phyloP scores from a whole-genome alignment of 257 asterid species.

The Cynanchum wilfordii region DNA sequence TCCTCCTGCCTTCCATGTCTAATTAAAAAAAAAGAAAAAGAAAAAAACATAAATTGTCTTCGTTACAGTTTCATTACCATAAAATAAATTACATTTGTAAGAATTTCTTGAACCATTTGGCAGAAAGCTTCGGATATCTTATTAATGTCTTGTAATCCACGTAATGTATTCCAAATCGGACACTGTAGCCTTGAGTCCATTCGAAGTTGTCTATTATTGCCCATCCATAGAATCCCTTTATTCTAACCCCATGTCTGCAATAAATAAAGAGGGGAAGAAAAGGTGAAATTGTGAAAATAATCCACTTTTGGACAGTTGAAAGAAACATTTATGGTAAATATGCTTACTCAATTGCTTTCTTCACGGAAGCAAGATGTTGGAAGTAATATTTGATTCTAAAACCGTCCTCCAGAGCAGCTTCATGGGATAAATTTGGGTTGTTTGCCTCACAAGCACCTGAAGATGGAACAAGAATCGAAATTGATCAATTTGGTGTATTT shows the following conservation, averaged over 20 bases:
- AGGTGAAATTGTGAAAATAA: neutral
- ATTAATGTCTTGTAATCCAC: slow-evolving; percentile 20
- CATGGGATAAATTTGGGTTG: slow-evolving; percentile 16
- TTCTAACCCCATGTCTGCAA: slow-evolving; percentile 23
- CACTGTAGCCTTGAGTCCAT: slow-evolving; percentile 22
- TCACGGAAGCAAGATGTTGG: slow-evolving; percentile 21
- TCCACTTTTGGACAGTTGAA: neutral
- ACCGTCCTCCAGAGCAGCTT: slow-evolving; percentile 23
- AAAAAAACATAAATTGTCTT: too few species aligned
- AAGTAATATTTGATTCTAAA: slow-evolving; percentile 22
- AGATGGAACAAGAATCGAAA: neutral
- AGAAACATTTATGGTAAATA: too few species aligned
- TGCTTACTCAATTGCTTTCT: slow-evolving; percentile 27
- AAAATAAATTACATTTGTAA: too few species aligned
- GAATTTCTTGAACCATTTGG: too few species aligned
- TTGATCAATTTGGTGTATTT: neutral
- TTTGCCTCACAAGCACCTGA: slow-evolving; percentile 25
- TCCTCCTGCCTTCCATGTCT: too few species aligned
- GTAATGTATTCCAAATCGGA: slow-evolving; percentile 26
- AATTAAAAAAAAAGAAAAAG: too few species aligned
- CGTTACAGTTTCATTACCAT: too few species aligned
- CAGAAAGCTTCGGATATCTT: too few species aligned
- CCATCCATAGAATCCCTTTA: slow-evolving; percentile 33
- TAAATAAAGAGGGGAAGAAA: slow-evolving; percentile 6
- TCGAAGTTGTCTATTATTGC: slow-evolving; percentile 32